Percentiles rank a stretch among this genome's conserved stretches.
These are phyloP conservation scores for Circinella umbellata DNA, from an alignment of 371 early-diverging fungal species.

Conservation along the genomic window DNA sequence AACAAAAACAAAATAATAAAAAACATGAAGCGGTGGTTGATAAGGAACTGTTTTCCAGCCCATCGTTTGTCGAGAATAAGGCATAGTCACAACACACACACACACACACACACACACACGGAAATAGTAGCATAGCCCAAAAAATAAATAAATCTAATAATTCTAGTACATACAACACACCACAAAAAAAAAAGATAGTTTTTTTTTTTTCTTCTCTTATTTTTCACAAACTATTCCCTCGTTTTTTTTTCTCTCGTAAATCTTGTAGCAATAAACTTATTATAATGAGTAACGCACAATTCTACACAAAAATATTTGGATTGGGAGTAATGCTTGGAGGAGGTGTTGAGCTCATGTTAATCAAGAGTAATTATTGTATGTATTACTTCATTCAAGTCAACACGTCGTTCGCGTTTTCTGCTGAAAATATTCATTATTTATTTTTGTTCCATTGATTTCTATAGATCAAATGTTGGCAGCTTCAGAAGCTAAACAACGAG, in stretches of 20 bases:
- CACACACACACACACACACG: too few relatives aligned
- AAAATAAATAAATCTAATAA: neutral
- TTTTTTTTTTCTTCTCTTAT: neutral
- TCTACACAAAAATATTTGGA: constrained; percentile 50
- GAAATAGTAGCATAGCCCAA: too few relatives aligned
- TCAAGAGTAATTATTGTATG: constrained; percentile 57
- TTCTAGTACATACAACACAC: neutral
- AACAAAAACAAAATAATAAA: neutral
- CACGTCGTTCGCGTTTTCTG: neutral
- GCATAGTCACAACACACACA: constrained; percentile 5
- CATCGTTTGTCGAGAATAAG: constrained; percentile 11
- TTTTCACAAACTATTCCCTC: too few relatives aligned
- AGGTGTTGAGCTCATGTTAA: constrained; percentile 45
- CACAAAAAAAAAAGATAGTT: neutral
- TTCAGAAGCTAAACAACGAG: constrained; percentile 47
- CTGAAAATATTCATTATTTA: neutral
- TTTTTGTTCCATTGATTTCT: neutral
- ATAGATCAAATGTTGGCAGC: constrained; percentile 56
- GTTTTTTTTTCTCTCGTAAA: neutral
- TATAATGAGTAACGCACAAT: constrained; percentile 23
- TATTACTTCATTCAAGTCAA: neutral
- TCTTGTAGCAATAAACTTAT: constrained; percentile 2
- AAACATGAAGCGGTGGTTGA: constrained; percentile 1
- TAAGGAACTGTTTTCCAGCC: constrained; percentile 1
- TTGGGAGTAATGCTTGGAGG: constrained; percentile 39